A percentile compares a stretch with the other conserved stretches of the same genome.
These are phyloP conservation scores for Prillingera fragicola DNA, from an alignment of 1,284 basidiomycete species.

Conservation along the genomic window DNA sequence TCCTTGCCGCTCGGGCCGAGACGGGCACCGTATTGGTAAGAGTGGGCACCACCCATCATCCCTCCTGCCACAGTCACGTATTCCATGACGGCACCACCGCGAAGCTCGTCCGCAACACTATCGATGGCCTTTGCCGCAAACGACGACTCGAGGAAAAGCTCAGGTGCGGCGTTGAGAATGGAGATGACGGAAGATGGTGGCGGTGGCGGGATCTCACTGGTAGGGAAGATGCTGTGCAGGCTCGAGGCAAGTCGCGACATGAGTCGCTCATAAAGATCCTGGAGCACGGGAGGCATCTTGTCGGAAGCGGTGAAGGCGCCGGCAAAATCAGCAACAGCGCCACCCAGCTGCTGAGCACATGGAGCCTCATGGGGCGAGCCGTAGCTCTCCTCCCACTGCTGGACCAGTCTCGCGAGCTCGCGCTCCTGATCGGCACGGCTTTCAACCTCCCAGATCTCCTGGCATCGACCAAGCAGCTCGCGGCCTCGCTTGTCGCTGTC, in stretches of 20 bases:
- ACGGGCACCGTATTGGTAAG: slow-evolving; percentile 7
- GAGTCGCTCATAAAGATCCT: slow-evolving; percentile 21
- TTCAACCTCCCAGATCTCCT: slow-evolving; percentile 40
- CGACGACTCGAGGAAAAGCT: slow-evolving; percentile 20
- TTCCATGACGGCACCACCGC: slow-evolving; percentile 37
- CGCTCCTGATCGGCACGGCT: slow-evolving; percentile 31
- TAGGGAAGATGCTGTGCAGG: slow-evolving; percentile 31
- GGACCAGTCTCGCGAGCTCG: slow-evolving; percentile 29
- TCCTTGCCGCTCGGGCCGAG: slow-evolving; percentile 25
- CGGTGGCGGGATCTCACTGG: slow-evolving; percentile 21
- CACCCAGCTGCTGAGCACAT: slow-evolving; percentile 13
- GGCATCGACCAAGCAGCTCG: slow-evolving; percentile 40
- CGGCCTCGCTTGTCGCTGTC: slow-evolving; percentile 23
- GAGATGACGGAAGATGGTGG: slow-evolving; percentile 32
- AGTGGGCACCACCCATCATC: slow-evolving; percentile 24
- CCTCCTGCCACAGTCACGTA: slow-evolving; percentile 36
- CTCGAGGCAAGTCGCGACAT: slow-evolving; percentile 20
- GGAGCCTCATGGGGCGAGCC: slow-evolving; percentile 25
- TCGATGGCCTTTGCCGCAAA: slow-evolving; percentile 13
- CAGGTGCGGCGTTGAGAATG: slow-evolving; percentile 26
- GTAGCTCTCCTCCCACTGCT: slow-evolving; percentile 31
- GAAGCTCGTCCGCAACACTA: slow-evolving; percentile 36
- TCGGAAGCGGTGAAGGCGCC: slow-evolving; percentile 13
- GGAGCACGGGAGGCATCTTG: slow-evolving; percentile 19
- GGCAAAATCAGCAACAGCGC: slow-evolving; percentile 23